A percentile compares a stretch with the other conserved stretches of the same genome.
These are phyloP conservation scores for Salvia sclarea DNA, from an alignment of 305 asterid species.

Conservation along the genomic window DNA sequence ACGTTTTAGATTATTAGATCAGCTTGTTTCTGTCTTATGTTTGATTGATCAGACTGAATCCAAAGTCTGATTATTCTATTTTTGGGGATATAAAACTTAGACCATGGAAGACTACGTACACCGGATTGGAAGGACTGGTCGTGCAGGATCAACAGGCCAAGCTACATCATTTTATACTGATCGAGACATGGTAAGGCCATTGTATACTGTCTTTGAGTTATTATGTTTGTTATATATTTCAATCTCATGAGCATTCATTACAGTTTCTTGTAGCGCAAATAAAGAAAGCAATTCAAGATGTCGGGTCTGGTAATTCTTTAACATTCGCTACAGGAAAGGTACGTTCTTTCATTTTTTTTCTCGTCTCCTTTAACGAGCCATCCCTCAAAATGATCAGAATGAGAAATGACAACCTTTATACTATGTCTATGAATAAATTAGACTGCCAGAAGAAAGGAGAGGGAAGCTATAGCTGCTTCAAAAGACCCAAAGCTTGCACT, in stretches of 20 bases:
- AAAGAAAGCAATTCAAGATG: slow-evolving; percentile 75
- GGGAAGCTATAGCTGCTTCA: slow-evolving; percentile 74
- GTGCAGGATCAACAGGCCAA: slow-evolving; percentile 90
- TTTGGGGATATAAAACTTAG: slow-evolving; percentile 40
- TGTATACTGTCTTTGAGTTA: too few species aligned
- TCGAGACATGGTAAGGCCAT: slow-evolving; percentile 63
- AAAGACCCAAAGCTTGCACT: slow-evolving; percentile 55
- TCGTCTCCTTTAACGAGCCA: not conserved
- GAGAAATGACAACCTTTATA: not conserved
- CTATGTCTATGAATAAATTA: slow-evolving; percentile 17
- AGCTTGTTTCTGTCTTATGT: slow-evolving; percentile 20
- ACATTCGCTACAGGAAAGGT: slow-evolving; percentile 84
- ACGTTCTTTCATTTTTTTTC: slow-evolving; percentile 20
- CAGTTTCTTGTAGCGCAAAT: slow-evolving; percentile 81
- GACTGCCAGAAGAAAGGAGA: slow-evolving; percentile 84
- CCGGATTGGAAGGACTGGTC: slow-evolving; percentile 91
- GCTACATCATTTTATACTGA: slow-evolving; percentile 84
- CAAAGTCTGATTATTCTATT: slow-evolving; percentile 30
- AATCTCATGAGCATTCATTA: slow-evolving; percentile 29
- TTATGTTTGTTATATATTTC: too few species aligned
- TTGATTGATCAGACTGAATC: slow-evolving; percentile 11
- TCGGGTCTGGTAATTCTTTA: slow-evolving; percentile 65
- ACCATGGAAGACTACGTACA: slow-evolving; percentile 93
- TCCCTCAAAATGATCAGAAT: not conserved
- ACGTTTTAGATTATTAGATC: not conserved